Base-by-base conservation (phyloP, 192 early-diverging fungal genomes). In the Coemansia interrupta region DNA sequence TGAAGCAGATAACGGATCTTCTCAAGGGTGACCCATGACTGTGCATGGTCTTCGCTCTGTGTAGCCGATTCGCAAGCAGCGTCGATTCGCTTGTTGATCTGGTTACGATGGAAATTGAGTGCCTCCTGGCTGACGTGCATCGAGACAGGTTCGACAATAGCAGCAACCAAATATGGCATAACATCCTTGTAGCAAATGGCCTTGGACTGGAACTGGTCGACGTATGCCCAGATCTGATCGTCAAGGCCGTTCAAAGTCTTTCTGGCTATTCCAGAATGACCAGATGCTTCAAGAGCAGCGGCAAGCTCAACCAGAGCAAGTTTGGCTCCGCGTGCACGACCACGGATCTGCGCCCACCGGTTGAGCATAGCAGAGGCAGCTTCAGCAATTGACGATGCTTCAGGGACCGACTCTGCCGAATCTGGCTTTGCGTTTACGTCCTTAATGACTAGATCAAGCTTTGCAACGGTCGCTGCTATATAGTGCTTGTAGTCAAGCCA, bases 161-260 rank as follows among this genome's bases (percentile, higher is more conserved):
- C 54, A 0, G 45, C 39, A 15, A 55, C 50, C 64, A 78, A 64
- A 36, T 64, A 68, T 36, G 51, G 64, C 69, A 68, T 67, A 26
- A 78, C 62, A 52, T 72, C 74, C 39, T 69, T 41, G 50, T 64
- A 78, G 69, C 74, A 78, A 8, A 78, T 78, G 7, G 74, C 69
- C 41, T 78, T 78, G 24, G 66, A n/a, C 45, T 58, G 53, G 46
- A 78, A 78, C 41, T 39, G 26, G n/a, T 68, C 64, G 17, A 78
- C 36, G 39, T 65, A 78, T 15, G 3, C 32, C 74, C 74, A 78
- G 13, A 78, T 68, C 28, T 44, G 65, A 26, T 47, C 51, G 23
- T 58, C 61, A 38, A 70, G 55, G 18, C 39, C 13, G 5, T 49
- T 54, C n/a, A 41, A 44, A 19, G 24, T 29, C 20, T 32, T n/a